phyloP scores from a whole-genome alignment of 306 rosid genomes.

The Glycine latifolia region DNA sequence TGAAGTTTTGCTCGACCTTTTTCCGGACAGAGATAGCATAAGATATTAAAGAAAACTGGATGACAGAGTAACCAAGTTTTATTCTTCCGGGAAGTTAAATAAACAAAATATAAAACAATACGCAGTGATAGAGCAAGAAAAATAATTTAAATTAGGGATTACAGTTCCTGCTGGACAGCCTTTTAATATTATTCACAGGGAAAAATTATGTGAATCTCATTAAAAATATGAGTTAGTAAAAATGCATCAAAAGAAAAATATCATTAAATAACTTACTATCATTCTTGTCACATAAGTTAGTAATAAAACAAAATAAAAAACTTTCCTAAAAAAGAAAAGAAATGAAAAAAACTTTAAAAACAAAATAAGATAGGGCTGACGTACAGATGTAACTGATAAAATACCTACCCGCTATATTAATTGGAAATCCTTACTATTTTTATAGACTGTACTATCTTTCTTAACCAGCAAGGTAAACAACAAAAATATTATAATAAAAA shows the following conservation, averaged over 20 bases:
- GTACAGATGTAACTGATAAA: background rate
- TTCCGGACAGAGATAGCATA: constrained; percentile 41
- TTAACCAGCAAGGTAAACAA: too few species aligned
- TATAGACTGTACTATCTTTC: too few species aligned
- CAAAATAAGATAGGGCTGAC: background rate
- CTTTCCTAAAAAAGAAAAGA: too few species aligned
- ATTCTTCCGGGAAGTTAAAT: background rate
- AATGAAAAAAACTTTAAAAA: too few species aligned
- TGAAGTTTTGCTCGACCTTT: constrained; percentile 27
- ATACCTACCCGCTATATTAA: too few species aligned
- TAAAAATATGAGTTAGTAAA: too few species aligned
- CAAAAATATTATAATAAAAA: too few species aligned
- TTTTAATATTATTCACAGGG: background rate
- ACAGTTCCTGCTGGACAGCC: background rate
- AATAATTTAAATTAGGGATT: background rate
- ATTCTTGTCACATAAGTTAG: background rate
- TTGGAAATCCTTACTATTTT: too few species aligned
- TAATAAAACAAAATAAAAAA: background rate
- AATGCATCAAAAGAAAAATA: too few species aligned
- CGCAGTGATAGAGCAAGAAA: background rate
- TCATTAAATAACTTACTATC: background rate
- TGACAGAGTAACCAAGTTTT: constrained; percentile 1
- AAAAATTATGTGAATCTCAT: too few species aligned
- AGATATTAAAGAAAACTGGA: constrained; percentile 4
- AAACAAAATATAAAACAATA: background rate